A percentile compares a stretch with the other conserved stretches of the same genome.
Conservation (phyloP, 1,284 basidiomycete species). For the Apiotrichum brassicae region DNA sequence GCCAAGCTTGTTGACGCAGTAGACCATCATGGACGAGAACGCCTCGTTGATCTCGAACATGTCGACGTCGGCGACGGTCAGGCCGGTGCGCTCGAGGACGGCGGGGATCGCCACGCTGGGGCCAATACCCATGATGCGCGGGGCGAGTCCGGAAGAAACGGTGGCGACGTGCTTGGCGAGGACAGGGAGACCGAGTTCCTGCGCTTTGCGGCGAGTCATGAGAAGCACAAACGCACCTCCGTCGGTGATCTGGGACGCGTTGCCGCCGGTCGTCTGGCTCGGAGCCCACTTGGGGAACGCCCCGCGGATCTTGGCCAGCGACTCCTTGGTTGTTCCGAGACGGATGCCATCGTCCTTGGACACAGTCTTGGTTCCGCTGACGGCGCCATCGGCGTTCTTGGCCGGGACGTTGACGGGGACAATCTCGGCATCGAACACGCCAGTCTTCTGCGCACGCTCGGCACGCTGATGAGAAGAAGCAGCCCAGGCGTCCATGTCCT, state of each 20-base stretch:
- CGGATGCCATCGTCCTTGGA: conserved; percentile 87
- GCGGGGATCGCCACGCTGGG: conserved; percentile 79
- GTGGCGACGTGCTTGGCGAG: conserved; percentile 84
- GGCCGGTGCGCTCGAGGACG: conserved; percentile 58
- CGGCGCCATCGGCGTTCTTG: conserved; percentile 24
- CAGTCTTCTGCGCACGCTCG: conserved; percentile 75
- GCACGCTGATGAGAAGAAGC: conserved; percentile 78
- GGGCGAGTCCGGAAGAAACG: conserved; percentile 70
- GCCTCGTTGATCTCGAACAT: conserved; percentile 84
- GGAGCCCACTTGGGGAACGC: conserved; percentile 78
- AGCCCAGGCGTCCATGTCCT: conserved; percentile 77
- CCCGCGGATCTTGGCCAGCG: conserved; percentile 83
- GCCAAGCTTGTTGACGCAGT: conserved; percentile 62
- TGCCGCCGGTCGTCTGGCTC: conserved; percentile 69
- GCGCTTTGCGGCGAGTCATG: conserved; percentile 75
- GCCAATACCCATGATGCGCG: conserved; percentile 84
- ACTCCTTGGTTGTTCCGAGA: conserved; percentile 81
- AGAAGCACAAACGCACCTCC: conserved; percentile 93
- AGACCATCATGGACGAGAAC: conserved; percentile 75
- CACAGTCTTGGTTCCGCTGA: conserved; percentile 63
- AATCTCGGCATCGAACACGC: conserved; percentile 88
- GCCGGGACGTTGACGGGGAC: conserved; percentile 62
- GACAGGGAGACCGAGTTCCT: conserved; percentile 82
- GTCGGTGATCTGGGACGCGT: conserved; percentile 91
- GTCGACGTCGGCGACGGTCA: conserved; percentile 67